These are phyloP conservation scores for Neoboletus subvelutipes DNA, from an alignment of 768 basidiomycete genomes.

Conservation along the genomic window DNA sequence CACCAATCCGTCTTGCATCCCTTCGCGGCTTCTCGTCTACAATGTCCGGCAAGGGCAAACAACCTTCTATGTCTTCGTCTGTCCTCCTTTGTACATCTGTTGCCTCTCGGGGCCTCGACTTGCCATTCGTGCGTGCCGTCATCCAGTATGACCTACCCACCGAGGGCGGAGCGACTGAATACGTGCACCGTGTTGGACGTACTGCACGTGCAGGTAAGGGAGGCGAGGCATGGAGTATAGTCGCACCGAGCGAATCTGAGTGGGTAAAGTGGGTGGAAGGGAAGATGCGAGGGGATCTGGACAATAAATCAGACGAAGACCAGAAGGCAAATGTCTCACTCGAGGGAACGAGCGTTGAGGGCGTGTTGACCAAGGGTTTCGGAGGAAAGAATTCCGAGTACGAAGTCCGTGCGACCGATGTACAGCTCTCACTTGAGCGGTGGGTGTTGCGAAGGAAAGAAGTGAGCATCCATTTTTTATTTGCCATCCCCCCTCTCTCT, in stretches of 20 bases:
- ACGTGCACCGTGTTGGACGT: conserved; percentile 94
- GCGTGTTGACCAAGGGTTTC: conserved; percentile 75
- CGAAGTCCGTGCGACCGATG: conserved; percentile 90
- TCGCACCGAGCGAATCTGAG: conserved; percentile 79
- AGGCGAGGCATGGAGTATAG: conserved; percentile 94
- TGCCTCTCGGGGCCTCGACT: conserved; percentile 95
- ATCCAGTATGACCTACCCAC: conserved; percentile 97
- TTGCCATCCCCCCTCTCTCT: conserved; percentile 1
- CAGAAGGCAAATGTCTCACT: conserved; percentile 49
- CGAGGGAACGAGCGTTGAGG: conserved; percentile 62
- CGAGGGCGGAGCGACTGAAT: conserved; percentile 94
- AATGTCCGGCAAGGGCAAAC: conserved; percentile 32
- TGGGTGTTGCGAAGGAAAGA: conserved; percentile 80
- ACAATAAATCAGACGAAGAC: conserved; percentile 25
- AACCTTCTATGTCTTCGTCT: conserved; percentile 45
- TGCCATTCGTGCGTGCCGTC: conserved; percentile 91
- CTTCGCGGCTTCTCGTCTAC: conserved; percentile 74
- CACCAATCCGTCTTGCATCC: conserved; percentile 74
- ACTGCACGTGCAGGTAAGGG: conserved; percentile 96
- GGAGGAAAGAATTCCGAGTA: conserved; percentile 80
- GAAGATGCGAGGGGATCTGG: conserved; percentile 65
- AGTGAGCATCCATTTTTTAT: conserved; percentile 44
- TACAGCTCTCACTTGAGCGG: conserved; percentile 90
- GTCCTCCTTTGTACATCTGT: conserved; percentile 95
- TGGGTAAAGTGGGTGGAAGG: conserved; percentile 92